A percentile compares a stretch with the other conserved stretches of the same genome.
Conservation (phyloP, 2,329 filamentous ascomycete genomes). For the Stagonosporopsis vannaccii region DNA sequence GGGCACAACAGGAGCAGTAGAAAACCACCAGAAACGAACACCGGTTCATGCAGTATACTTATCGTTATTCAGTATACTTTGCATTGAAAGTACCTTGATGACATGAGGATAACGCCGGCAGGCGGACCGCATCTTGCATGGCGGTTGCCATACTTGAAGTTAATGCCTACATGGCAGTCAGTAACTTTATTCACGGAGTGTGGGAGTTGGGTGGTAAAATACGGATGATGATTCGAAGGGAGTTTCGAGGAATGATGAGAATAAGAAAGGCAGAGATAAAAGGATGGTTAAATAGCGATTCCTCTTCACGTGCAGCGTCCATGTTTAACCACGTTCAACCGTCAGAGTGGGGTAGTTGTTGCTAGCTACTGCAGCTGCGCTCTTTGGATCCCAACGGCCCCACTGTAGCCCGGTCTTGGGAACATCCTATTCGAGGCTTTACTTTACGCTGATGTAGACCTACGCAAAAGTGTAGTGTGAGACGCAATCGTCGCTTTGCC, state of each 20-base stretch:
- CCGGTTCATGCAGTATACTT: slow-evolving; percentile 54
- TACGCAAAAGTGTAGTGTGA: background rate
- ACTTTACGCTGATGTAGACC: slow-evolving; percentile 7
- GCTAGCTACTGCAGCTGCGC: slow-evolving; percentile 19
- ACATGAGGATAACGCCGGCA: slow-evolving; percentile 45
- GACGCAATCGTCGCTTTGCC: background rate
- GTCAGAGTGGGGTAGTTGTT: slow-evolving; percentile 40
- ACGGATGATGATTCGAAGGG: slow-evolving; percentile 24
- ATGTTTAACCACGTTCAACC: slow-evolving; percentile 30
- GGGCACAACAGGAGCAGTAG: slow-evolving; percentile 6
- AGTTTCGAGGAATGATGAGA: background rate
- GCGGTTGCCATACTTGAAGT: slow-evolving; percentile 41
- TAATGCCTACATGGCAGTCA: slow-evolving; percentile 32
- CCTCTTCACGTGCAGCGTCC: slow-evolving; percentile 7
- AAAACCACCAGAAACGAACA: slow-evolving; percentile 43
- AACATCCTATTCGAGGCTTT: slow-evolving; percentile 10
- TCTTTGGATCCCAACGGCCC: slow-evolving; percentile 2
- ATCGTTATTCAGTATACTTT: slow-evolving; percentile 45
- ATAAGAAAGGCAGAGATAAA: slow-evolving; percentile 1
- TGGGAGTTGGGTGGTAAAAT: slow-evolving; percentile 20
- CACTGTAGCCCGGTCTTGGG: slow-evolving; percentile 1
- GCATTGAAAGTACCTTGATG: slow-evolving; percentile 49
- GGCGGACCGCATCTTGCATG: slow-evolving; percentile 41
- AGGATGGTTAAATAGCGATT: slow-evolving; percentile 31
- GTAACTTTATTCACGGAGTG: slow-evolving; percentile 16